Conservation (phyloP, 1,284 basidiomycete species). For the Trametes polyzona region DNA sequence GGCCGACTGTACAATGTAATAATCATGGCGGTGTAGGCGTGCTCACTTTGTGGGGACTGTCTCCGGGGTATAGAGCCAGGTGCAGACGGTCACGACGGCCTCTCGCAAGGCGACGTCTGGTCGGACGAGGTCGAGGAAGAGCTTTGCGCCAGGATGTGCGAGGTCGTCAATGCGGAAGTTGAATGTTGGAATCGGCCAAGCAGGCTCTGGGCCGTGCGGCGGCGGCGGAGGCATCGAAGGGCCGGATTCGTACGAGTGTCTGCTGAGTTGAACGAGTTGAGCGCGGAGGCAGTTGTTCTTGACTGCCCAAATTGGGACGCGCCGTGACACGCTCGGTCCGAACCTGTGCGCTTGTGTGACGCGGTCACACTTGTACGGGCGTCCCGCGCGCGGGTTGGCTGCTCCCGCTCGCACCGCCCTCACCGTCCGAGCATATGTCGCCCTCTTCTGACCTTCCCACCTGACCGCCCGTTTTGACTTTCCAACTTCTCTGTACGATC, state of each 20-base stretch:
- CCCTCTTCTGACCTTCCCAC: slow-evolving; percentile 20
- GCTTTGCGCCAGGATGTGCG: slow-evolving; percentile 54
- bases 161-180: slow-evolving; percentile 62
- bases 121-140: slow-evolving; percentile 60
- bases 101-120: slow-evolving; percentile 49
- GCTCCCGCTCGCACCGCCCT: slow-evolving; percentile 13
- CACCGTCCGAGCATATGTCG: not conserved
- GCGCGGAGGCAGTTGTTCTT: slow-evolving; percentile 3
- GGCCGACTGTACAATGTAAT: not conserved
- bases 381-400: not conserved
- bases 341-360: not conserved
- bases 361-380: not conserved
- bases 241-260: not conserved
- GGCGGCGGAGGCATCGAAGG: slow-evolving; percentile 33
- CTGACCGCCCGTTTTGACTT: slow-evolving; percentile 5
- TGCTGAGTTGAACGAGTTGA: not conserved
- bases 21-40: too few relatives aligned
- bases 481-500: not conserved
- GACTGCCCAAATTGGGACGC: not conserved
- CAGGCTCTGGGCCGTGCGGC: slow-evolving; percentile 33
- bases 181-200: slow-evolving; percentile 61
- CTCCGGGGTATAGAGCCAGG: slow-evolving; percentile 62
- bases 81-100: slow-evolving; percentile 58
- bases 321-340: not conserved
- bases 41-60: slow-evolving; percentile 61